Conservation (phyloP, 2,329 filamentous ascomycete species). For the Ascochyta viciae-villosae region DNA sequence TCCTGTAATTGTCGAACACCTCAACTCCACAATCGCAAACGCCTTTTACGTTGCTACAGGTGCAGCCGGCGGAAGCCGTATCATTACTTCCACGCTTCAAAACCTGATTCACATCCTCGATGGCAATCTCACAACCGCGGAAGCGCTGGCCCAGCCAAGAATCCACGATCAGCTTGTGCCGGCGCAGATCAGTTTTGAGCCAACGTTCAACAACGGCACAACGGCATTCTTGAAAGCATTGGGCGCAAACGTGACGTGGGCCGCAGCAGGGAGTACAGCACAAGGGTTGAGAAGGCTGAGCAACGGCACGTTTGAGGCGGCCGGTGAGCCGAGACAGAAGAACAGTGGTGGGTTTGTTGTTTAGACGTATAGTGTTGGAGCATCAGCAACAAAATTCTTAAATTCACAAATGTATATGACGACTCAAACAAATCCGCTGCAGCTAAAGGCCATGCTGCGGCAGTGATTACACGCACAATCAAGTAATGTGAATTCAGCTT, state of each 20-base stretch:
- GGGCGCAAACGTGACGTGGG: constrained; percentile 77
- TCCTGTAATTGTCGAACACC: constrained; percentile 75
- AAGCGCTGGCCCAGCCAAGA: constrained; percentile 71
- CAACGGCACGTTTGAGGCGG: constrained; percentile 79
- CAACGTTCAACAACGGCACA: constrained; percentile 69
- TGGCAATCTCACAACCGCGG: constrained; percentile 63
- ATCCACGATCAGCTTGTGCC: constrained; percentile 86
- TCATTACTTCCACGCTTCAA: constrained; percentile 81
- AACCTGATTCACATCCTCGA: constrained; percentile 77
- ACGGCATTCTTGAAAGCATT: constrained; percentile 67
- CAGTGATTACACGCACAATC: neutral
- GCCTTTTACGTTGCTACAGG: constrained; percentile 72
- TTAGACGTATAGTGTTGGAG: constrained; percentile 30
- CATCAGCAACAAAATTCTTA: neutral
- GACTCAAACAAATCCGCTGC: too few species aligned
- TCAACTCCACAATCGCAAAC: constrained; percentile 57
- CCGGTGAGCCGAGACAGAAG: constrained; percentile 75
- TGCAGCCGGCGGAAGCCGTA: constrained; percentile 81
- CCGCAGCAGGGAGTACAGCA: constrained; percentile 71
- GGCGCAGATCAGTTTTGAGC: constrained; percentile 72
- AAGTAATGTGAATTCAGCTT: too few species aligned
- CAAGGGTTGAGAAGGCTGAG: constrained; percentile 69
- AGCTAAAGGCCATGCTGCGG: too few species aligned
- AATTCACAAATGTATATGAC: neutral
- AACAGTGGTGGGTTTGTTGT: constrained; percentile 71